A percentile compares a stretch with the other conserved stretches of the same genome.
Conservation (phyloP, 2,329 filamentous ascomycete genomes). For the Phaeosphaeria sp. region DNA sequence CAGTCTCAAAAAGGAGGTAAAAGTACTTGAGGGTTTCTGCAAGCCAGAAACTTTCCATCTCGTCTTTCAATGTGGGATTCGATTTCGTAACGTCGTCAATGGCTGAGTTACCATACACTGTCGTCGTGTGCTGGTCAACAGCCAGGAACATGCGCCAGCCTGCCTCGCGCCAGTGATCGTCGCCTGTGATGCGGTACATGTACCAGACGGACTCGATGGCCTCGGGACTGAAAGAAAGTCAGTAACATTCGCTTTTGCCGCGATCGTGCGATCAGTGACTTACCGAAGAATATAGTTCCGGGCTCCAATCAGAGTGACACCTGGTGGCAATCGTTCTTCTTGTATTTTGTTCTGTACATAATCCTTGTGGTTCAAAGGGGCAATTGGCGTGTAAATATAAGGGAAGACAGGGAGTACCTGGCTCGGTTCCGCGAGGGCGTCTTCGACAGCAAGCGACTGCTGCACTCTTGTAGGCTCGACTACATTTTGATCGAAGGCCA, state of each 20-base stretch:
- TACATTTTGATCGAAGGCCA: constrained; percentile 13
- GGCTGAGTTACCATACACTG: constrained; percentile 68
- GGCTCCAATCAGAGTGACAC: constrained; percentile 63
- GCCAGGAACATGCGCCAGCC: constrained; percentile 78
- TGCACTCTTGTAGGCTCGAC: constrained; percentile 34
- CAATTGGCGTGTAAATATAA: constrained; percentile 36
- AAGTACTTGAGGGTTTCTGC: constrained; percentile 73
- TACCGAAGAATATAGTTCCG: constrained; percentile 68
- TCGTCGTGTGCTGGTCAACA: constrained; percentile 66
- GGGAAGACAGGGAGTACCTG: constrained; percentile 36
- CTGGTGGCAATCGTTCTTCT: constrained; percentile 58
- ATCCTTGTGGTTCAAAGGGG: constrained; percentile 42
- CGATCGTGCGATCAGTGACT: constrained; percentile 2
- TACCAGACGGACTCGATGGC: constrained; percentile 83
- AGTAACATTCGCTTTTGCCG: not conserved
- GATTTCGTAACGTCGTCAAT: constrained; percentile 69
- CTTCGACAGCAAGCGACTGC: constrained; percentile 11
- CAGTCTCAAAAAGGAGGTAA: constrained; percentile 67
- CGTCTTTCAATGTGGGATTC: constrained; percentile 57
- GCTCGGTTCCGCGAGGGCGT: constrained; percentile 19
- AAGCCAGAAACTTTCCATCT: constrained; percentile 80
- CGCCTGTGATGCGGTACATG: constrained; percentile 76
- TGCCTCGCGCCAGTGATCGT: constrained; percentile 68
- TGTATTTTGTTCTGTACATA: constrained; percentile 47
- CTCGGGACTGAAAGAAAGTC: constrained; percentile 60